These are phyloP conservation scores for Perilla frutescens DNA, from an alignment of 257 asterid species.

Conservation along the genomic window DNA sequence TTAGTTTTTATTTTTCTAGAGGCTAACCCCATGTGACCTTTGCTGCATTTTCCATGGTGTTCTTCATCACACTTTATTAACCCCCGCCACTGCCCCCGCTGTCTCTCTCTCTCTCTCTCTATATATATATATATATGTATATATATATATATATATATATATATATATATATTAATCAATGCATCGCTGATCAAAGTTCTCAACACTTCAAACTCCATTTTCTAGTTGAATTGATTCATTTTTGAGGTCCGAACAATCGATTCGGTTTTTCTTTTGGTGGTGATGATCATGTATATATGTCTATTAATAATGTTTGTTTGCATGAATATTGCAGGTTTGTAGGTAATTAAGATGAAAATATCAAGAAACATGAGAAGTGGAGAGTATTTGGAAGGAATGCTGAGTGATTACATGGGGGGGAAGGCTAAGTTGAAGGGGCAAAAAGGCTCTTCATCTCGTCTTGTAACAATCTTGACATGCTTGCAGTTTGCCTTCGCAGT, in stretches of 20 bases:
- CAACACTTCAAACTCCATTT: not conserved
- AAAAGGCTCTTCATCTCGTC: conserved; percentile 49
- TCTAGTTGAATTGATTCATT: not conserved
- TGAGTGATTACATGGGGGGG: conserved; percentile 72
- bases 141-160: too few species aligned
- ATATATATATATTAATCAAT: not conserved
- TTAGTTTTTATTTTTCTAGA: conserved; percentile 28
- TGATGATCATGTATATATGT: too few species aligned
- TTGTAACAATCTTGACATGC: conserved; percentile 72
- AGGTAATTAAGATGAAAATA: conserved; percentile 45
- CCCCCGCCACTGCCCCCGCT: conserved; percentile 19
- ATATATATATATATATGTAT: too few species aligned
- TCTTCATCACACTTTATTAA: conserved; percentile 52
- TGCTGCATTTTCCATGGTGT: conserved; percentile 68
- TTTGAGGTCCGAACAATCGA: not conserved
- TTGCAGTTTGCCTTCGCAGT: conserved; percentile 86
- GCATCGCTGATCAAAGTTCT: conserved; percentile 37
- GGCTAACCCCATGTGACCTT: conserved; percentile 87
- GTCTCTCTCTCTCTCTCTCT: too few species aligned
- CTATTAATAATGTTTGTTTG: too few species aligned
- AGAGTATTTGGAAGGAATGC: conserved; percentile 79
- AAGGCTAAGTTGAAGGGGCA: conserved; percentile 45
- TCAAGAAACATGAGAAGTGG: conserved; percentile 55
- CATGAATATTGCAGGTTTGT: conserved; percentile 34
- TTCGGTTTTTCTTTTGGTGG: too few species aligned